Base-by-base conservation (phyloP, 495 filamentous ascomycete genomes). In the Penicillium pancosmium region DNA sequence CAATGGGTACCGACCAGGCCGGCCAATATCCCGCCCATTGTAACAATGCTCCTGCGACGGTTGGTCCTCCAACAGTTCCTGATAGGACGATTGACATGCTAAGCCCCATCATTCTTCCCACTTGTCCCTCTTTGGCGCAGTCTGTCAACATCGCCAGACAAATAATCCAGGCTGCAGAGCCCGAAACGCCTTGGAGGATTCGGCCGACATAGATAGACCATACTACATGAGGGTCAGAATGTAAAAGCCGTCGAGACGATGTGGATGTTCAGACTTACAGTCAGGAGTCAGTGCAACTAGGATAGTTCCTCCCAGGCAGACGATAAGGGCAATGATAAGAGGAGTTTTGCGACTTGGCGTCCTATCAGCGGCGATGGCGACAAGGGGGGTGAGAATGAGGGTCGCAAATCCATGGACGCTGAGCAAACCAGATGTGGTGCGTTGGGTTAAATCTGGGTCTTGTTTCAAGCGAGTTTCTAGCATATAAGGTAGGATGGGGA, bases 401-500 rank as follows among this genome's bases (percentile, higher is more conserved):
- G 60, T 63, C 15, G 68, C 43, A 2, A 70, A 33, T 19, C 54
- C 65, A 50, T 66, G 60, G 7, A 62, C 38, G 8, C 62, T 36
- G 2, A 70, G 55, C 0, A 65, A 25, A 41, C 49, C 33, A 4
- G 63, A 55, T 0, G 65, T 70, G 11, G 60, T 19, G 18, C 33
- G 41, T 13, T 66, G 65, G 0, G 60, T 64, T 34, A 59, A 44
- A n/a, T 52, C 34, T 15, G 60, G 46, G 19, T 54, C 47, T 18
- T 60, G 16, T 21, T 58, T 41, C 38, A 70, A 38, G 21, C 68
- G 68, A n/a, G 41, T 50, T 44, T 66, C 62, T 5, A 70, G 60
- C 57, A 70, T 68, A 31, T 64, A 60, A 13, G 50, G 60, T 4
- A 70, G 52, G 15, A 70, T 68, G 9, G 68, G 68, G n/a, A 68